phyloP scores from a whole-genome alignment of 2,329 filamentous ascomycete genomes.

The Aspergillus sp. region DNA sequence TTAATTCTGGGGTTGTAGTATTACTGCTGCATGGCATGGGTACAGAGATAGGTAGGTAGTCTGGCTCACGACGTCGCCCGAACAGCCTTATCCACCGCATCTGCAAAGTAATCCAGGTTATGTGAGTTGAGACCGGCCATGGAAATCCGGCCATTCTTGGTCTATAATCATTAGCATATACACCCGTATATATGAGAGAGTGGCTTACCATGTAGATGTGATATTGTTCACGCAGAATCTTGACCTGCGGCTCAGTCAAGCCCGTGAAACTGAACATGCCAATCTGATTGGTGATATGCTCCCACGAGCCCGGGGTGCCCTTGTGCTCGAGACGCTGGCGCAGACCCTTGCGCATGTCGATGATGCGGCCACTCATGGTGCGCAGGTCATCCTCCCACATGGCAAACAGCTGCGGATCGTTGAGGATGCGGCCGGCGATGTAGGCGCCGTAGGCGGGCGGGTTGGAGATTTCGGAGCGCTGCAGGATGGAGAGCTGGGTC shows the following conservation, averaged over 20 bases:
- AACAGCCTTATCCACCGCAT: constrained; percentile 79
- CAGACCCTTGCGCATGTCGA: constrained; percentile 74
- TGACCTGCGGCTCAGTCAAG: constrained; percentile 42
- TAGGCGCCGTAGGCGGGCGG: constrained; percentile 89
- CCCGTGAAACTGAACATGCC: constrained; percentile 92
- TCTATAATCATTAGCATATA: constrained; percentile 33
- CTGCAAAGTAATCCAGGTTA: constrained; percentile 89
- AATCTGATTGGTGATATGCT: constrained; percentile 97
- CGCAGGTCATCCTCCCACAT: constrained; percentile 89
- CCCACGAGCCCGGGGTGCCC: constrained; percentile 83
- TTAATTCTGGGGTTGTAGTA: constrained; percentile 5
- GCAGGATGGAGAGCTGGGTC: constrained; percentile 84
- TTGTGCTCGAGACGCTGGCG: constrained; percentile 73
- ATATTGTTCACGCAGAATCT: constrained; percentile 39
- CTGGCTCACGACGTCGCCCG: constrained; percentile 25
- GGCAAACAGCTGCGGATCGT: constrained; percentile 69
- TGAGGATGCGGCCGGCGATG: constrained; percentile 76
- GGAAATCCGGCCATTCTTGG: constrained; percentile 94
- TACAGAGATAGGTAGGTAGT: too few relatives aligned
- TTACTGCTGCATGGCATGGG: too few relatives aligned
- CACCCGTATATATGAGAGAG: background rate
- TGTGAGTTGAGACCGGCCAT: constrained; percentile 95
- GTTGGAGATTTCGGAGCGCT: constrained; percentile 96
- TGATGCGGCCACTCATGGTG: constrained; percentile 94
- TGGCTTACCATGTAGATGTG: constrained; percentile 42